Percentiles rank a stretch among this genome's conserved stretches.
Conservation (phyloP, 495 filamentous ascomycete species). For the Neurospora africana region DNA sequence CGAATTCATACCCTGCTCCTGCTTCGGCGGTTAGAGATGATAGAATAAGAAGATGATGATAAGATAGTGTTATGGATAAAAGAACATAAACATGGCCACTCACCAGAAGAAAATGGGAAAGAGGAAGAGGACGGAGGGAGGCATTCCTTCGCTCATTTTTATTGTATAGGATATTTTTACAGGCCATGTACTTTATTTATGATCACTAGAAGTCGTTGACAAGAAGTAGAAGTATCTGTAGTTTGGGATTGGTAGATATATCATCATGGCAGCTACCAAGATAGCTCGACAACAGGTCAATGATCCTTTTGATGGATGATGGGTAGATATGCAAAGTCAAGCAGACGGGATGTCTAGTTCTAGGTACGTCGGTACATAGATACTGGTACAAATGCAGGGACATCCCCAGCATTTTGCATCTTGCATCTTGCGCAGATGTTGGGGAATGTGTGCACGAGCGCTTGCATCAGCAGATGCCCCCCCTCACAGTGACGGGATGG, state of each 20-base stretch:
- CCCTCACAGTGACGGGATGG: neutral
- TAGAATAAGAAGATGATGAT: neutral
- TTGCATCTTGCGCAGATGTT: neutral
- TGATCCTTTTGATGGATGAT: neutral
- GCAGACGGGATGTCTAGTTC: neutral
- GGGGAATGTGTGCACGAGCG: neutral
- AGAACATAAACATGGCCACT: neutral
- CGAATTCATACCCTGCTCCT: neutral
- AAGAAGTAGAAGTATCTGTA: neutral
- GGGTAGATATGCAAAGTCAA: neutral
- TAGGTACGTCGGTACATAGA: neutral
- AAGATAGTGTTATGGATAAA: neutral
- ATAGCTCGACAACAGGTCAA: neutral
- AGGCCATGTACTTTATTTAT: neutral
- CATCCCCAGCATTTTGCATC: neutral
- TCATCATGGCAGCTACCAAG: neutral
- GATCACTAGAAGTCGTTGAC: neutral
- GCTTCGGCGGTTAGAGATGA: neutral
- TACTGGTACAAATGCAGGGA: neutral
- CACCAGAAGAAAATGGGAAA: neutral
- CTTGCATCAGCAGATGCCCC: neutral
- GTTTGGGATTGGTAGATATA: neutral
- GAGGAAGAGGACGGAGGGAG: neutral
- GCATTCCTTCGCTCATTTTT: neutral
- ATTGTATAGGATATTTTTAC: neutral